These are phyloP conservation scores for Leccinum aurantiacum DNA, from an alignment of 768 basidiomycete genomes.

Conservation along the genomic window DNA sequence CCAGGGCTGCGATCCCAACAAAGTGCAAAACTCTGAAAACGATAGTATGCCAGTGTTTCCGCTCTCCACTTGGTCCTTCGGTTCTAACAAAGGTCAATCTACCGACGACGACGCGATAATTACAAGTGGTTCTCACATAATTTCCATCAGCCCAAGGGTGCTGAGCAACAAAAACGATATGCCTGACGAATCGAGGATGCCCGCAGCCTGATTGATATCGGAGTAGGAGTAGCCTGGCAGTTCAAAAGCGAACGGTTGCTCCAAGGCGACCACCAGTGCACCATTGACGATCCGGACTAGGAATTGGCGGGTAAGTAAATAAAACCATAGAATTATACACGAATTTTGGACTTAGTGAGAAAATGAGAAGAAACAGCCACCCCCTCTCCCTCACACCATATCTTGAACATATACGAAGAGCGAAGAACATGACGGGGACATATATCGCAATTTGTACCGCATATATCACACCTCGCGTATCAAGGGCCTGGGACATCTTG, in stretches of 20 bases:
- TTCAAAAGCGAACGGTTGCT: no score
- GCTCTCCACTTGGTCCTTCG: slow-evolving; percentile 27
- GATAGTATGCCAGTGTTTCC: not conserved
- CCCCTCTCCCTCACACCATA: no score
- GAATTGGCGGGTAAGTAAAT: slow-evolving; percentile 2
- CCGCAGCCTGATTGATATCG: no score
- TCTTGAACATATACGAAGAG: no score
- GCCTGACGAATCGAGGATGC: slow-evolving; percentile 31
- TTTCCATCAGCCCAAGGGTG: slow-evolving; percentile 37
- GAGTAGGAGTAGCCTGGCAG: no score
- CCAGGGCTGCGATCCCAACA: slow-evolving; percentile 26
- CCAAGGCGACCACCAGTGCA: slow-evolving; percentile 32
- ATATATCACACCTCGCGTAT: no score
- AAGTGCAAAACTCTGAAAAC: slow-evolving; percentile 30
- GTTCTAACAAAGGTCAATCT: slow-evolving; percentile 19
- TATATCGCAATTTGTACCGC: no score
- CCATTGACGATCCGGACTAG: slow-evolving; percentile 59
- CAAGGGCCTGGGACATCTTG: slow-evolving; percentile 20
- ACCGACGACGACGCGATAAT: not conserved
- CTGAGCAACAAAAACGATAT: slow-evolving; percentile 39
- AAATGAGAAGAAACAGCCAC: slow-evolving; percentile 60
- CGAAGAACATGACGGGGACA: no score
- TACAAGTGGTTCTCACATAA: slow-evolving; percentile 29
- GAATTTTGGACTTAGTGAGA: slow-evolving; percentile 49
- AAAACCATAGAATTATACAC: not conserved